A percentile compares a stretch with the other conserved stretches of the same genome.
These are phyloP conservation scores for Apiospora malaysiana DNA, from an alignment of 2,329 filamentous ascomycete species.

Conservation along the genomic window DNA sequence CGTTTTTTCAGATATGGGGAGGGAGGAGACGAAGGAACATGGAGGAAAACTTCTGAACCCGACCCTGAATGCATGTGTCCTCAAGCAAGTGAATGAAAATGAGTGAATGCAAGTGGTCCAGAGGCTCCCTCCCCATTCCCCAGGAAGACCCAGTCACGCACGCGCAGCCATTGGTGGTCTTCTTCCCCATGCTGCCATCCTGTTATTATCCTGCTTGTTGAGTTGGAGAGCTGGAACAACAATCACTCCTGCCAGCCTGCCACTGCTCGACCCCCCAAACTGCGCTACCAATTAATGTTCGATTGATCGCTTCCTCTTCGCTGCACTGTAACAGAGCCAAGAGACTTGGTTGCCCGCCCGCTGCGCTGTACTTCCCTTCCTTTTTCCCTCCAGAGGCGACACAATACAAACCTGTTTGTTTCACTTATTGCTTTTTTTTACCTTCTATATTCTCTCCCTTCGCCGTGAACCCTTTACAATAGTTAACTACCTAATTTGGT, in stretches of 20 bases:
- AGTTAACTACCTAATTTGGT: background rate
- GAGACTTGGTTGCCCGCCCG: background rate
- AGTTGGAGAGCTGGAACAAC: background rate
- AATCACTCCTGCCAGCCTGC: background rate
- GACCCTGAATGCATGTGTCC: background rate
- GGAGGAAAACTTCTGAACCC: background rate
- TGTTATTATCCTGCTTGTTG: background rate
- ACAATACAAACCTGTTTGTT: slow-evolving; percentile 24
- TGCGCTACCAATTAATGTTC: background rate
- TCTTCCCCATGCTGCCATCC: background rate
- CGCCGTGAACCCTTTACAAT: slow-evolving; percentile 6
- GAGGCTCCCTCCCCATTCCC: too few relatives aligned
- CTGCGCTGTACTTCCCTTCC: background rate
- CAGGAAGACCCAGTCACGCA: background rate
- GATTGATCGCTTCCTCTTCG: background rate
- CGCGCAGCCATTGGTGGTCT: background rate
- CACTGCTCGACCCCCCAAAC: background rate
- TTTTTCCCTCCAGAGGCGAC: background rate
- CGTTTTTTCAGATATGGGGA: background rate
- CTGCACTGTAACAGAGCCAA: slow-evolving; percentile 11
- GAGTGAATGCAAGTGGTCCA: background rate
- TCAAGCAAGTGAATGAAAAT: background rate
- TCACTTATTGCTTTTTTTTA: slow-evolving; percentile 27
- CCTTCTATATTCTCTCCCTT: slow-evolving; percentile 25
- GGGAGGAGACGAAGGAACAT: too few relatives aligned